Base-by-base conservation (phyloP, 2,329 filamentous ascomycete genomes). In the Pseudocercospora pini-densiflorae region DNA sequence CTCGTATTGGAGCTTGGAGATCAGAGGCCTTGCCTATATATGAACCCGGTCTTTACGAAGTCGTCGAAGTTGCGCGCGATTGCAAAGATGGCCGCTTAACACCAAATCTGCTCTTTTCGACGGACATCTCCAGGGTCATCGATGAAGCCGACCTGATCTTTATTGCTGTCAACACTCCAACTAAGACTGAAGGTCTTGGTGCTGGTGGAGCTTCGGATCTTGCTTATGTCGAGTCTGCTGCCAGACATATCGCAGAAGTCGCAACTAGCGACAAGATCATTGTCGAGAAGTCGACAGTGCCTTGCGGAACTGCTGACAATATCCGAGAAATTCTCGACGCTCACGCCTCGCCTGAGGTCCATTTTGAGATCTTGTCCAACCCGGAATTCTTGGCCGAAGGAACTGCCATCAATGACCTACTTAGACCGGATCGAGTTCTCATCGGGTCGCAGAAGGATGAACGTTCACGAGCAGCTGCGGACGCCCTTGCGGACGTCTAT, bases 251-350 rank as follows among this genome's bases (percentile, higher is more conserved):
- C 36, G 91, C 90, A 9, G 82, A 86, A 70, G 83, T 89, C 68
- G 89, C 91, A 2, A 87, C 85, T 31, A 81, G 85, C 19, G 89
- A 89, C 57, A 87, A 90, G 62, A 91, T 94, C 63, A 87, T 94
- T 59, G 91, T 94, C 21, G 91, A 94, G 81, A 94, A 94, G 81
- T 91, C 88, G 63, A 94, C 92, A 0, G 92, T 94, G 27, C 92
- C 92, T 2, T 92, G 90, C 76, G 84, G 89, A 67, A 93, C 91
- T 5, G 90, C 90, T 1, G 85, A 92, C 71, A 85, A 88, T 33
- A 88, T 93, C 45, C 84, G 86, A 71, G 86, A 89, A 70, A 92
- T 89, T 70, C 88, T 92, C 12, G 65, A 69, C 24, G 80, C 83
- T 59, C 65, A 73, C 55, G 85, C 88, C 72, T 86, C 87, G 12